Conservation (phyloP, 345 rosid genomes). For the Trapa bicornis region DNA sequence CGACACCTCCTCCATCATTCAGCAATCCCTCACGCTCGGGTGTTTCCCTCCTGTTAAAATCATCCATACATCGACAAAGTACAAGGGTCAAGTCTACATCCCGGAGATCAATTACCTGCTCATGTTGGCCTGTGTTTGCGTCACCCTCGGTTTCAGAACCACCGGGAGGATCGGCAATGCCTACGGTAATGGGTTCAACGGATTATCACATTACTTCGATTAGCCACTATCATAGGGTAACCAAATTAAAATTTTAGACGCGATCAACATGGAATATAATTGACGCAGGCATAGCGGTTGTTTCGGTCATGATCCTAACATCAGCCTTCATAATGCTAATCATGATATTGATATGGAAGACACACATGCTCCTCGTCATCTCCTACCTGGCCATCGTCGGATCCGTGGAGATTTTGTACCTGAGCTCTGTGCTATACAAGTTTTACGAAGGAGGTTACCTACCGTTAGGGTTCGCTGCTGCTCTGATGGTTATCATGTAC, state of each 20-base stretch:
- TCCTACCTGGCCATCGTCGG: constrained; percentile 15
- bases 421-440: constrained; percentile 41
- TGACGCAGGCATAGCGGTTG: constrained; percentile 35
- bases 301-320: constrained; percentile 32
- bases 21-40: constrained; percentile 40
- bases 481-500: constrained; percentile 28
- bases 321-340: constrained; percentile 29
- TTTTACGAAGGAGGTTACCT: constrained; percentile 35
- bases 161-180: constrained; percentile 40
- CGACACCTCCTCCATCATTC: constrained; percentile 41
- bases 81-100: constrained; percentile 43
- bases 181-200: constrained; percentile 23
- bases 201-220: background rate
- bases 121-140: constrained; percentile 34
- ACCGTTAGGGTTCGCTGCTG: constrained; percentile 25
- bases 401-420: constrained; percentile 19
- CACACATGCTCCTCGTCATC: constrained; percentile 22
- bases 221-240: background rate
- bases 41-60: constrained; percentile 48
- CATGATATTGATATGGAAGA: constrained; percentile 50
- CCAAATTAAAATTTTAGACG: no score
- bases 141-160: constrained; percentile 36
- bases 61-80: constrained; percentile 35
- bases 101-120: constrained; percentile 41
- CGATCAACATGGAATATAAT: no score